phyloP scores from a whole-genome alignment of 768 basidiomycete genomes.

The Mycena latifolia region DNA sequence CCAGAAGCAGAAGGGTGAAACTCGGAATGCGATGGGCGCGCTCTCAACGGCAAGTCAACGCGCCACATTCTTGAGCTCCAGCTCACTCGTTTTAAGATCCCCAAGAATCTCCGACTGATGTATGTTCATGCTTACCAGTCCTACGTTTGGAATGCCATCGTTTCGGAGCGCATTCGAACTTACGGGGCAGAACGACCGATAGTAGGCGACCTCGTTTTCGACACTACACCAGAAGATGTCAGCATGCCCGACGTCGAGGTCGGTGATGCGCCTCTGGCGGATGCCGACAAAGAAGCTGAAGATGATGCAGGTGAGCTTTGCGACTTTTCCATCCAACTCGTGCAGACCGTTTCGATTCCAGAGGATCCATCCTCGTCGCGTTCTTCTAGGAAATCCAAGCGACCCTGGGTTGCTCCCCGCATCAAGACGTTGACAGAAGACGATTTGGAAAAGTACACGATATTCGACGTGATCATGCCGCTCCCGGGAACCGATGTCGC shows the following conservation, averaged over 20 bases:
- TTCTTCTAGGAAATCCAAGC: constrained; percentile 52
- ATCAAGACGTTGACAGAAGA: constrained; percentile 84
- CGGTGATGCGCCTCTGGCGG: constrained; percentile 47
- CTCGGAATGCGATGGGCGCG: constrained; percentile 88
- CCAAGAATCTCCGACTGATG: constrained; percentile 94
- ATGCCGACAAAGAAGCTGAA: constrained; percentile 48
- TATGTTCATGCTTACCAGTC: constrained; percentile 99
- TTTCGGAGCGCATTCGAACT: constrained; percentile 90
- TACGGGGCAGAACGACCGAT: constrained; percentile 82
- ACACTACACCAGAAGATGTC: constrained; percentile 51
- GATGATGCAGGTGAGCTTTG: constrained; percentile 37
- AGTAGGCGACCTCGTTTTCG: constrained; percentile 93
- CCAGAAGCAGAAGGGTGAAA: constrained; percentile 82
- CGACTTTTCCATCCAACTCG: background rate
- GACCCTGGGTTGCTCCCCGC: constrained; percentile 74
- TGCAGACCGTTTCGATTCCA: constrained; percentile 25
- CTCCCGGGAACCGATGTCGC: constrained; percentile 95
- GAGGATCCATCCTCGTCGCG: constrained; percentile 41
- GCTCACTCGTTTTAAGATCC: constrained; percentile 71
- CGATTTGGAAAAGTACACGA: constrained; percentile 84
- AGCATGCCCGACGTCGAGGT: constrained; percentile 48
- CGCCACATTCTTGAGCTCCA: constrained; percentile 10
- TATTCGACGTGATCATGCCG: constrained; percentile 98
- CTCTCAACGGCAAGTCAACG: constrained; percentile 75
- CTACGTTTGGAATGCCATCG: constrained; percentile 98